phyloP scores from a whole-genome alignment of 805 yeast genomes.

The Ogataea degrootiae region DNA sequence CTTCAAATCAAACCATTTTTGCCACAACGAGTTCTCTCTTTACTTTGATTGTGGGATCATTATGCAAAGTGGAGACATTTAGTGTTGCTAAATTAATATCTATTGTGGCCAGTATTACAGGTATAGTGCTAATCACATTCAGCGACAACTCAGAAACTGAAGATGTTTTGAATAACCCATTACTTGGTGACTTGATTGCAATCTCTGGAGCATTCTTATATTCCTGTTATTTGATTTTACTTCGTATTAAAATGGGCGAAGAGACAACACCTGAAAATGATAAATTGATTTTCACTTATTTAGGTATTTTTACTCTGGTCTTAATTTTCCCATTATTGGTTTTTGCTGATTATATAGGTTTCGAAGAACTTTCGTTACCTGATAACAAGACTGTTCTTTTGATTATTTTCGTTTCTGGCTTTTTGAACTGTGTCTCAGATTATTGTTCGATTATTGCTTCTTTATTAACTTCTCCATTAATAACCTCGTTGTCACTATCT shows the following conservation, averaged over 20 bases:
- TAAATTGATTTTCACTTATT: conserved; percentile 40
- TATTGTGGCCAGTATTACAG: conserved; percentile 39
- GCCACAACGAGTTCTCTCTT: conserved; percentile 49
- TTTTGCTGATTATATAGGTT: conserved; percentile 32
- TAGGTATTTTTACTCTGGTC: conserved; percentile 40
- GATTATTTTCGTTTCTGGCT: conserved; percentile 36
- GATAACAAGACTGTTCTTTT: conserved; percentile 32
- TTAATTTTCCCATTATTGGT: conserved; percentile 37
- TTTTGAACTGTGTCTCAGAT: conserved; percentile 45
- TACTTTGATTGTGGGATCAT: conserved; percentile 41
- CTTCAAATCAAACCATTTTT: conserved; percentile 48
- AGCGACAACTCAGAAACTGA: conserved; percentile 17
- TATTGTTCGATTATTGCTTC: conserved; percentile 47
- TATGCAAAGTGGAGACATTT: conserved; percentile 38
- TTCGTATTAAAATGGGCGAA: conserved; percentile 43
- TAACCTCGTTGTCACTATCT: conserved; percentile 47
- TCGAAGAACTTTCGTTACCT: conserved; percentile 40
- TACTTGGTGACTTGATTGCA: conserved; percentile 43
- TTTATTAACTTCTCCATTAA: conserved; percentile 49
- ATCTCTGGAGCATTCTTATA: conserved; percentile 42
- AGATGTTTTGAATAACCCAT: conserved; percentile 24
- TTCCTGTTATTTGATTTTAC: conserved; percentile 39
- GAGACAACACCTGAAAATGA: conserved; percentile 40
- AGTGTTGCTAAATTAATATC: conserved; percentile 38
- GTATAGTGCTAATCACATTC: conserved; percentile 42